These are phyloP conservation scores for Saccharum spontaneum DNA, from an alignment of 176 grass and related monocot species.

Conservation along the genomic window DNA sequence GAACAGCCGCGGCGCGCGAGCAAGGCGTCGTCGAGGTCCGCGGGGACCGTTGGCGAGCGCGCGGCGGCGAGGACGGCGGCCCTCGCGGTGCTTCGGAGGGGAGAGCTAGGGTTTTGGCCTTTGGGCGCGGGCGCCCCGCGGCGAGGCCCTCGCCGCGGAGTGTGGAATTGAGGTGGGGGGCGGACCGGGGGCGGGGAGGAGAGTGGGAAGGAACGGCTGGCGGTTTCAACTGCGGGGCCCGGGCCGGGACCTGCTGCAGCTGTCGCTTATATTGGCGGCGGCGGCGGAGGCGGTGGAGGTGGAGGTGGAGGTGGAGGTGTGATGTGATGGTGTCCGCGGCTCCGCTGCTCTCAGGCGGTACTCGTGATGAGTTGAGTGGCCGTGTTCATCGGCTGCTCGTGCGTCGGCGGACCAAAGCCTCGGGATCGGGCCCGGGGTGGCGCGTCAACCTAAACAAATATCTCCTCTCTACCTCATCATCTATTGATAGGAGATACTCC, in stretches of 20 bases:
- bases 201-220: conserved; percentile 5
- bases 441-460: no score
- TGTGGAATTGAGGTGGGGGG: background rate
- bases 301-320: background rate
- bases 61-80: conserved; percentile 16
- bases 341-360: conserved; percentile 3
- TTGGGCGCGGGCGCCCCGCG: background rate
- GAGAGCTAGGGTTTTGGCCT: conserved; percentile 41
- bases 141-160: background rate
- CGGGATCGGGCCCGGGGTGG: no score
- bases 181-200: background rate
- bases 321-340: background rate
- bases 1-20: conserved; percentile 44
- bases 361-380: background rate
- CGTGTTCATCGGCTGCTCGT: conserved; percentile 12
- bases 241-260: background rate
- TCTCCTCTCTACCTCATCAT: no score
- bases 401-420: background rate
- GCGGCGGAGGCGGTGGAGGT: background rate
- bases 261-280: conserved; percentile 14
- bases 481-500: no score
- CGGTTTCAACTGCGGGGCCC: conserved; percentile 10
- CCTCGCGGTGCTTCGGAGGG: background rate
- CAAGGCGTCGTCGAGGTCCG: conserved; percentile 49
- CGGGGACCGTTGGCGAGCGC: conserved; percentile 30